Conservation (phyloP, 495 filamentous ascomycete genomes). For the Penicillium crystallinum region DNA sequence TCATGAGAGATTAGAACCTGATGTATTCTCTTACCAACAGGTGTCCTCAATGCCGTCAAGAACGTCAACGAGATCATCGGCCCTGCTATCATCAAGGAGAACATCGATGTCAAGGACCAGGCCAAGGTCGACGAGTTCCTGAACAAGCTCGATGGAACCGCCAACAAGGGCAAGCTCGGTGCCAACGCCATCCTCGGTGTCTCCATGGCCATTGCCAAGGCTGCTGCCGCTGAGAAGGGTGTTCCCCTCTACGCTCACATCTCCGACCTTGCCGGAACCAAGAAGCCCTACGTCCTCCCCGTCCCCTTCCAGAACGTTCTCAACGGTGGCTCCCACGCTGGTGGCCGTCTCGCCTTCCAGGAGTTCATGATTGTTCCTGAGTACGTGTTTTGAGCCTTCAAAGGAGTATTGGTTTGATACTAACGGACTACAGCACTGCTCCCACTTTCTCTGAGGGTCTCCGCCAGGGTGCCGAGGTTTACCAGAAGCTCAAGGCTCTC, state of each 20-base stretch:
- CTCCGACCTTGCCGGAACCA: slow-evolving; percentile 96
- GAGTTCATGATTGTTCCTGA: slow-evolving; percentile 99
- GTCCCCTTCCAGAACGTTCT: slow-evolving; percentile 99
- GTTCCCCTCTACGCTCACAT: slow-evolving; percentile 97
- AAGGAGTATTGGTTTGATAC: neutral
- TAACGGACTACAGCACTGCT: slow-evolving; percentile 46
- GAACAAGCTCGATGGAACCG: slow-evolving; percentile 89
- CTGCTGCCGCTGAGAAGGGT: slow-evolving; percentile 95
- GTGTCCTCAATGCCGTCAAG: slow-evolving; percentile 87
- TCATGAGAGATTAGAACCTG: slow-evolving; percentile 5
- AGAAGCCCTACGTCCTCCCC: slow-evolving; percentile 99
- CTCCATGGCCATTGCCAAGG: slow-evolving; percentile 93
- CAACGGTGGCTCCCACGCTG: slow-evolving; percentile 98
- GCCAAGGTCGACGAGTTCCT: slow-evolving; percentile 87
- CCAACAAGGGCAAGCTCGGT: slow-evolving; percentile 97
- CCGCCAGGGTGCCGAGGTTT: slow-evolving; percentile 93
- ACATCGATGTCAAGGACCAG: slow-evolving; percentile 96
- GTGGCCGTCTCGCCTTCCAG: slow-evolving; percentile 98
- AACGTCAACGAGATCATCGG: slow-evolving; percentile 95
- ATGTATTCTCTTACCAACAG: slow-evolving; percentile 21
- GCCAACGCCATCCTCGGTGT: slow-evolving; percentile 99
- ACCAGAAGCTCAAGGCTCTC: slow-evolving; percentile 94
- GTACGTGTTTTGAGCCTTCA: slow-evolving; percentile 40
- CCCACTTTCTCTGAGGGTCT: slow-evolving; percentile 91
- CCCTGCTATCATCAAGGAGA: slow-evolving; percentile 86